A percentile compares a stretch with the other conserved stretches of the same genome.
Conservation (phyloP, 257 asterid species). For the Plantago elongata region DNA sequence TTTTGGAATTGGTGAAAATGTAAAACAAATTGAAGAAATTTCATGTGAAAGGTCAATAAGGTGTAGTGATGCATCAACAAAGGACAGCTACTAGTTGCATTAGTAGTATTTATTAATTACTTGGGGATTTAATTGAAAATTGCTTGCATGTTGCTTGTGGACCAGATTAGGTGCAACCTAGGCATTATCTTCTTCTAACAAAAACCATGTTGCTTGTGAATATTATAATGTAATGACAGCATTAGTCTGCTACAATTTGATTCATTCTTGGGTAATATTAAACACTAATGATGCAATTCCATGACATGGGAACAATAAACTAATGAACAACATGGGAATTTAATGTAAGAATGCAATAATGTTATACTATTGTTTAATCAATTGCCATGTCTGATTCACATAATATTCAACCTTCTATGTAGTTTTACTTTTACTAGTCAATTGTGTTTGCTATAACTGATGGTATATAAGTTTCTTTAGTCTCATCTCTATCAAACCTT, state of each 20-base stretch:
- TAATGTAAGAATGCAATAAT: too few species aligned
- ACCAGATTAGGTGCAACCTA: background rate
- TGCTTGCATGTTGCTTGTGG: background rate
- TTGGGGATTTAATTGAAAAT: background rate
- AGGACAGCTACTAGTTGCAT: background rate
- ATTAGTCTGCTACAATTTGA: too few species aligned
- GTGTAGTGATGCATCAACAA: background rate
- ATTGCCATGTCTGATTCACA: background rate
- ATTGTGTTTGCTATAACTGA: background rate
- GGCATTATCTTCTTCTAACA: background rate
- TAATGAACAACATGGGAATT: too few species aligned
- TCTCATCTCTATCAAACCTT: conserved; percentile 8
- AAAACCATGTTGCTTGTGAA: too few species aligned
- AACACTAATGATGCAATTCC: too few species aligned
- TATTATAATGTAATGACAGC: too few species aligned
- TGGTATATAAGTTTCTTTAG: background rate
- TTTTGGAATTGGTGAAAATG: too few species aligned
- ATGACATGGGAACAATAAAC: too few species aligned
- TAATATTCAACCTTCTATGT: background rate
- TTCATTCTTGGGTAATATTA: too few species aligned
- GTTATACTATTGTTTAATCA: background rate
- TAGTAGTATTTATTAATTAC: background rate
- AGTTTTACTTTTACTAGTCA: conserved; percentile 3
- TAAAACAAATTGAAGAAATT: background rate
- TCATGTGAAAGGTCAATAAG: background rate